Base-by-base conservation (phyloP, 257 asterid genomes). In the Craterostigma plantagineum region DNA sequence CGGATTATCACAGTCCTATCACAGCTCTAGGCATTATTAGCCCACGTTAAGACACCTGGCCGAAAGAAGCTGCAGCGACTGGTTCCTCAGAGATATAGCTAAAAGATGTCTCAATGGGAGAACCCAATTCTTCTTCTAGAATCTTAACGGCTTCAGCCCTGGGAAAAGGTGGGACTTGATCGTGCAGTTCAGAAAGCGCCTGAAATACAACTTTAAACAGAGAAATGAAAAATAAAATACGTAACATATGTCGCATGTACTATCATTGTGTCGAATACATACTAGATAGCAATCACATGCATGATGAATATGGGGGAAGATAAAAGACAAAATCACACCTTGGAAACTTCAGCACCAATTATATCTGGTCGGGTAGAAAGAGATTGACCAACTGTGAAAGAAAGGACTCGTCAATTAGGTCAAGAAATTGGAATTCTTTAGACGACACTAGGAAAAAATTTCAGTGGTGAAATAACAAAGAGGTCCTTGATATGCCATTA, bases 61-160 rank as follows among this genome's bases (percentile, higher is more conserved):
- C 98, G 62, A 87, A 87, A 63, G 98, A 87, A 72, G 98, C 98
- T 60, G 95, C 95, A 65, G 95, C 98, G n/a, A 82, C 86, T 42
- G 98, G 93, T 53, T 79, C 77, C 62, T 67, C 92, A 49, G 98
- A 82, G 58, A 87, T 34, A 63, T 58, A 61, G 72, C 92, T 76
- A 61, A 82, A 87, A 65, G 57, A 46, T 45, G 59, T 53, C 39
- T 62, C 67, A 35, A 62, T 61, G 1, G 93, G 90, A 67, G 75
- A 76, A 53, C 92, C 98, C 51, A 82, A 62, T 53, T 87, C 98
- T 51, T 79, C 92, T 62, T 82, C 93, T 9, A 87, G 63, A 53
- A 79, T 87, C 72, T 79, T 87, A 77, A 79, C 67, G 34, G 98
- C 95, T 63, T 62, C 71, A 18, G 53, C 72, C 62, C 74, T 72